These are phyloP conservation scores for Tetrapisispora fleetii DNA, from an alignment of 805 yeast species.

Conservation along the genomic window DNA sequence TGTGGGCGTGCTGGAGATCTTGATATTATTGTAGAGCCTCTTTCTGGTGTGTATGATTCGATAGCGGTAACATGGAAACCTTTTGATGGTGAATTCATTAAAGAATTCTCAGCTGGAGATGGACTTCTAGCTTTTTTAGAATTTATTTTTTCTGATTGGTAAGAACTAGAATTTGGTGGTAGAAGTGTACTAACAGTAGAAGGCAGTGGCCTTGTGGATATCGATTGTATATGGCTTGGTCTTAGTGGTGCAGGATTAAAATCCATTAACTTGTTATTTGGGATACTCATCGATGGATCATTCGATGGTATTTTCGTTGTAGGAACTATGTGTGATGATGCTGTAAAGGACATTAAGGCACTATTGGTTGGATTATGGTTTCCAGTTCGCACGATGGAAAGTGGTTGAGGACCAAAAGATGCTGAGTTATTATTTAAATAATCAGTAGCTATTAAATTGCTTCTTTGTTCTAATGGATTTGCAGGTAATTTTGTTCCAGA, in stretches of 20 bases:
- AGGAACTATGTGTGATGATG: background rate
- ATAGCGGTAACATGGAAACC: slow-evolving; percentile 40
- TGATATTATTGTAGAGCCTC: slow-evolving; percentile 32
- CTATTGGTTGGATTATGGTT: slow-evolving; percentile 2
- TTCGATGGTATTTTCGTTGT: background rate
- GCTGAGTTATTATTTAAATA: background rate
- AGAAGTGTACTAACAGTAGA: background rate
- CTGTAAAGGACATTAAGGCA: slow-evolving; percentile 2
- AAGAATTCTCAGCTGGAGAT: slow-evolving; percentile 17
- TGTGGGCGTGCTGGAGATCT: slow-evolving; percentile 11
- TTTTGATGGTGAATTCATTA: slow-evolving; percentile 32
- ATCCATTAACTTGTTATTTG: background rate
- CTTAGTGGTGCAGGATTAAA: background rate
- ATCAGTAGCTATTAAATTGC: background rate
- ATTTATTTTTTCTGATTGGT: background rate
- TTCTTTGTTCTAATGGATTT: background rate
- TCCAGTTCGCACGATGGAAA: background rate
- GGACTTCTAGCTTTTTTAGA: slow-evolving; percentile 3
- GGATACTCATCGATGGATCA: background rate
- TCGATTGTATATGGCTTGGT: slow-evolving; percentile 3
- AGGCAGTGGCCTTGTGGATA: background rate
- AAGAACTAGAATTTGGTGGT: background rate
- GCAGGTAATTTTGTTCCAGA: background rate
- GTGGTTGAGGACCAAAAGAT: background rate
- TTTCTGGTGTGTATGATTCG: slow-evolving; percentile 57